Evolutionary conservation across 2,329 filamentous ascomycete species (phyloP), one percentile per base, ranked within the genome.

Genomic region (Fusarium sp.): DNA sequence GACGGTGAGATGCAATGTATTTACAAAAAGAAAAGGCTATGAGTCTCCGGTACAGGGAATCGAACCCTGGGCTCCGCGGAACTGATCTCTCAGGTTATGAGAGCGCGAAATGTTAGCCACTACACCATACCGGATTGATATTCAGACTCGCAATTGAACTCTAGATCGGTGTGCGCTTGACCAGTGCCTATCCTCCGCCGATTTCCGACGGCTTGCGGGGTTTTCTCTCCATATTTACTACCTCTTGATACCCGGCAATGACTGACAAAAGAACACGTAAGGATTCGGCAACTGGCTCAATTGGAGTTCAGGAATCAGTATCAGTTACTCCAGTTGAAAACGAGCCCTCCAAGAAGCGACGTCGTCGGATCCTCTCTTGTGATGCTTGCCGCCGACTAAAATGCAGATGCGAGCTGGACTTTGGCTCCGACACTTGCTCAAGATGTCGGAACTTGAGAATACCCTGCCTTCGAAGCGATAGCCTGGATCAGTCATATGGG

Each of bases 91-190:
- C 75, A 79, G n/a, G 61, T 76, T 69, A 55, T 79, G 78, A 79
- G 67, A 79, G 78, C 78, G 78, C 75, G 77, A 79, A 79, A 79
- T 79, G 78, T 79, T 79, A 77, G 78, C 78, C 78, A 79, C 77
- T 79, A 79, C 78, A 80, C 78, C 78, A 80, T 80, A 79, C 78
- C 78, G 78, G 78, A 50, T 41, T 61, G 8, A 32, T 4, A 3
- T 9, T 5, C 0, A 5, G 6, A 1, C 4, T 15, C 3, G 4
- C 8, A 35, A 36, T 28, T 50, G 26, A 5, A 3, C 0, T 0
- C 5, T 36, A 22, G 1, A 13, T 36, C 1, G 4, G 14, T 28
- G 4, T 13, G 12, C 8, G 5, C 5, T 8, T 0, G 8, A 14
- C 14, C 4, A 17, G 41, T 20, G 6, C 14, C 15, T n/a, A 35